These are phyloP conservation scores for Limonium bicolor DNA, from an alignment of 148 eudicot species.

Conservation along the genomic window DNA sequence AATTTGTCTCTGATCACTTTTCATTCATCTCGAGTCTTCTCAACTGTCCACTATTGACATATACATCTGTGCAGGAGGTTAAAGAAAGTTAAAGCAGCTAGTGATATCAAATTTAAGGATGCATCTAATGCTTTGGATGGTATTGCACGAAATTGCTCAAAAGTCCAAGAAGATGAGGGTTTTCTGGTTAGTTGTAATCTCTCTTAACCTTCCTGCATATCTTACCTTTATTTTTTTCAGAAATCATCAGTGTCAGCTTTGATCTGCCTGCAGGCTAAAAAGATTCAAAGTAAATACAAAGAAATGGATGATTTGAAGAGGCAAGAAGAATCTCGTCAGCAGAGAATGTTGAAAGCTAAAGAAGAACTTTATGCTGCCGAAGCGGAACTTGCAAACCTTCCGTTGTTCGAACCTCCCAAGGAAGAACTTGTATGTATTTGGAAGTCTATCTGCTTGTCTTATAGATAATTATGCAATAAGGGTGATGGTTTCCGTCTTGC, in stretches of 20 bases:
- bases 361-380: slow-evolving; percentile 62
- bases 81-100: slow-evolving; percentile 31
- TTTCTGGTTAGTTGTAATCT: slow-evolving; percentile 34
- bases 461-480: background rate
- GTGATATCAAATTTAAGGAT: slow-evolving; percentile 34
- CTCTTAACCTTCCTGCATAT: slow-evolving; percentile 7
- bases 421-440: slow-evolving; percentile 41
- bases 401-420: slow-evolving; percentile 54
- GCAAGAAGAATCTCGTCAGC: slow-evolving; percentile 64
- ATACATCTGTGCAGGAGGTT: slow-evolving; percentile 53
- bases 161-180: slow-evolving; percentile 42
- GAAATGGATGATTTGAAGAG: slow-evolving; percentile 65
- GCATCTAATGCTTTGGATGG: slow-evolving; percentile 20
- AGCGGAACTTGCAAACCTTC: slow-evolving; percentile 48
- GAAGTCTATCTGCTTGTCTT: slow-evolving; percentile 1
- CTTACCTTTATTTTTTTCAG: background rate
- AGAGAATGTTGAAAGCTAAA: slow-evolving; percentile 40
- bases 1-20: too few species aligned
- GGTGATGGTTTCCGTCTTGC: too few species aligned
- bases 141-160: slow-evolving; percentile 35
- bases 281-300: slow-evolving; percentile 41
- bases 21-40: too few species aligned
- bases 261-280: slow-evolving; percentile 29
- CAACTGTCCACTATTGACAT: too few species aligned
- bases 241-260: slow-evolving; percentile 5